Evolutionary conservation across 2,329 filamentous ascomycete genomes (phyloP).

Genomic region (Massarina eburnea): DNA sequence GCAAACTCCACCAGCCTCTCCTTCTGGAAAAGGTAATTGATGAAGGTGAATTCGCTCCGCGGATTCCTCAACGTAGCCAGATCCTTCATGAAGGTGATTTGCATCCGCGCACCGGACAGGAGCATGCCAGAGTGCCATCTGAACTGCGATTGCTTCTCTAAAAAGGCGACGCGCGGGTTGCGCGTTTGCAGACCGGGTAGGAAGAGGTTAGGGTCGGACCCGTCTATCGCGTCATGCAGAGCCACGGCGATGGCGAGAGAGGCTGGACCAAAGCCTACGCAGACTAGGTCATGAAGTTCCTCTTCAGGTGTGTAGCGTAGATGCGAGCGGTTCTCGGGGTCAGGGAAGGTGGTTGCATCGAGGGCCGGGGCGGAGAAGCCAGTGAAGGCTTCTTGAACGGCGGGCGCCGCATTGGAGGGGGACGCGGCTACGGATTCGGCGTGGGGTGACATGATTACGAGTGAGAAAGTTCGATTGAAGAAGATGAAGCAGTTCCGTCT

Average conservation of each 20-base stretch:
- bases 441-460: constrained; percentile 38
- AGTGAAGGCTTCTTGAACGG: constrained; percentile 29
- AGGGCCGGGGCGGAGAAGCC: constrained; percentile 28
- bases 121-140: constrained; percentile 97
- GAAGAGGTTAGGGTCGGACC: constrained; percentile 38
- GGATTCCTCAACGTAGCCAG: constrained; percentile 87
- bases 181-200: constrained; percentile 39
- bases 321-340: constrained; percentile 44
- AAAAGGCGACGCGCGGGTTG: constrained; percentile 74
- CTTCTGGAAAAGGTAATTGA: constrained; percentile 88
- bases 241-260: constrained; percentile 88
- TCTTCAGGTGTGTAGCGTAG: constrained; percentile 59
- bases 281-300: constrained; percentile 80
- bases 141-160: constrained; percentile 82
- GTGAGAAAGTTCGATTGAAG: neutral
- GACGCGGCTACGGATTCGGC: constrained; percentile 25
- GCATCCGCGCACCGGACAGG: constrained; percentile 90
- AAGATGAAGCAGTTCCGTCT: too few species aligned
- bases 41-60: constrained; percentile 87
- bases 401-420: constrained; percentile 20
- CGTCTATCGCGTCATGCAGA: constrained; percentile 69
- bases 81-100: constrained; percentile 97
- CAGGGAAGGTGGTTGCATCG: constrained; percentile 30
- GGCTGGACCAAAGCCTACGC: constrained; percentile 90
- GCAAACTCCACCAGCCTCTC: constrained; percentile 84